phyloP scores from a whole-genome alignment of 805 yeast species.

The Sugiyamaella qingdaonensis region DNA sequence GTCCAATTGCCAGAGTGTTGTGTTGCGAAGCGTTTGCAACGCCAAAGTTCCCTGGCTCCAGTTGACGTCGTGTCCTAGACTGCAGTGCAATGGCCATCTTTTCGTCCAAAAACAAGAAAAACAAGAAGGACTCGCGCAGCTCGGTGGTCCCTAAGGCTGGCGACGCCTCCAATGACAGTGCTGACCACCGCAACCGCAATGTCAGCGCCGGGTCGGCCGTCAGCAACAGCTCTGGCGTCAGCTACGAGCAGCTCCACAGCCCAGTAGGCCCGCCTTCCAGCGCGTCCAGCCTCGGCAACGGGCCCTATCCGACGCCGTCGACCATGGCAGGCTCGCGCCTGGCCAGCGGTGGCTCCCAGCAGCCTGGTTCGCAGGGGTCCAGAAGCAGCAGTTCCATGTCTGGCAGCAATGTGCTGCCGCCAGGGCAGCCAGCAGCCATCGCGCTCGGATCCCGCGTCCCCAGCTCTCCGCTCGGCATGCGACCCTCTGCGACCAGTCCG shows the following conservation, averaged over 20 bases:
- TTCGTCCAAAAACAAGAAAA: constrained; percentile 15
- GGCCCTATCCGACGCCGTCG: not conserved
- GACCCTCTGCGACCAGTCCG: not conserved
- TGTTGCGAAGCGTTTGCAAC: too few species aligned
- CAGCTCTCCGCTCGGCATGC: not conserved
- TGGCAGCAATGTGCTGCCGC: not conserved
- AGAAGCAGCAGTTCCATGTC: not conserved
- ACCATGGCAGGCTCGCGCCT: not conserved
- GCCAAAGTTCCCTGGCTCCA: too few species aligned
- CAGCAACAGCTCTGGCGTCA: not conserved
- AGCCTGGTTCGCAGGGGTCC: not conserved
- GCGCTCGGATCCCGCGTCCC: not conserved
- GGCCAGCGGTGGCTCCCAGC: not conserved
- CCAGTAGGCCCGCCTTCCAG: constrained; percentile 6
- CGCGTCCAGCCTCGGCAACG: not conserved
- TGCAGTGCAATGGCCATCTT: constrained; percentile 15
- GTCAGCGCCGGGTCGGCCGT: constrained; percentile 1
- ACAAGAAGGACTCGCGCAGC: constrained; percentile 17
- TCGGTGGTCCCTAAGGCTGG: constrained; percentile 10
- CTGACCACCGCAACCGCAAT: not conserved
- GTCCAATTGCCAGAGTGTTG: too few species aligned
- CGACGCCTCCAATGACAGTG: constrained; percentile 1
- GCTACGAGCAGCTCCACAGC: constrained; percentile 7
- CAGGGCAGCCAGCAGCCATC: not conserved
- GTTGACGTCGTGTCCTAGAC: not conserved